Conservation (phyloP, 371 early-diverging fungal species). For the Umbelopsis sp. region DNA sequence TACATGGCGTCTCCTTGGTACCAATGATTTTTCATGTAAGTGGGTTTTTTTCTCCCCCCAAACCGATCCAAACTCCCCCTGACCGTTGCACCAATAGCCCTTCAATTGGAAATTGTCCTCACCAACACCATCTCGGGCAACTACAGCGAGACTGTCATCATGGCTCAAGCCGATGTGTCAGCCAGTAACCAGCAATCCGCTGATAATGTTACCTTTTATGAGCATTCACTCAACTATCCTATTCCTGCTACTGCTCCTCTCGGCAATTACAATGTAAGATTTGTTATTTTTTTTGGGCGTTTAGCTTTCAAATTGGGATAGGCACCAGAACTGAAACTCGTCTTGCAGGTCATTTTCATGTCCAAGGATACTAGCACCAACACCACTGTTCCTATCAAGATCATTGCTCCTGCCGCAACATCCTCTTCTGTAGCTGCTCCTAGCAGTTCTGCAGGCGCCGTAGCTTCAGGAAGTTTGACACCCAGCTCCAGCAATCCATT, state of each 20-base stretch:
- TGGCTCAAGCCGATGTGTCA: conserved; percentile 38
- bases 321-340: background rate
- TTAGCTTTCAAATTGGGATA: background rate
- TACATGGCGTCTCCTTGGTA: conserved; percentile 35
- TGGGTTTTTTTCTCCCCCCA: background rate
- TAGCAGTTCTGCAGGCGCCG: conserved; percentile 24
- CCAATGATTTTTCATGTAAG: conserved; percentile 37
- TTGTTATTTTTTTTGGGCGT: no score
- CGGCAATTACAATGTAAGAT: conserved; percentile 42
- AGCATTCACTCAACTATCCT: conserved; percentile 46
- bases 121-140: conserved; percentile 21
- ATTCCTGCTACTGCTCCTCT: conserved; percentile 40
- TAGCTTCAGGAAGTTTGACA: conserved; percentile 27
- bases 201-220: conserved; percentile 42
- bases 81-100: conserved; percentile 13
- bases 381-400: conserved; percentile 41
- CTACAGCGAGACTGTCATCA: conserved; percentile 27
- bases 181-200: conserved; percentile 31
- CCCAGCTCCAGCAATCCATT: conserved; percentile 22
- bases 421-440: conserved; percentile 30
- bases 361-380: conserved; percentile 38
- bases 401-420: conserved; percentile 42
- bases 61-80: background rate
- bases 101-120: conserved; percentile 30
- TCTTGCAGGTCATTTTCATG: conserved; percentile 31